Conservation (phyloP, 2,329 filamentous ascomycete species). For the Nemania diffusa region DNA sequence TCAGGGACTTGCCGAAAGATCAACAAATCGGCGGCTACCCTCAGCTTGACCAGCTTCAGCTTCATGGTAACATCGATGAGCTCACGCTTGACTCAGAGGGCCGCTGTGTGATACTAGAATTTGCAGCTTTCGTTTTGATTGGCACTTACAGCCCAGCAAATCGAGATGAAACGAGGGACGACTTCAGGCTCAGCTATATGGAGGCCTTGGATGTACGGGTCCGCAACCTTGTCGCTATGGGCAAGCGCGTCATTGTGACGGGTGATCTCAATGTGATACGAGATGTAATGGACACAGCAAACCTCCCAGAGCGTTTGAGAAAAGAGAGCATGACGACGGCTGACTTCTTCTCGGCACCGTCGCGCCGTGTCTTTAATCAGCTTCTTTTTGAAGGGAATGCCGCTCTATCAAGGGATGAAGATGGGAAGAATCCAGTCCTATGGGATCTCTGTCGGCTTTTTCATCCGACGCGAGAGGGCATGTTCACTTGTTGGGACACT, state of each 20-base stretch:
- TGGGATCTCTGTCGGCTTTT: slow-evolving; percentile 87
- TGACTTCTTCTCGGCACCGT: slow-evolving; percentile 77
- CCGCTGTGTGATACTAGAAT: slow-evolving; percentile 89
- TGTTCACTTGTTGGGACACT: slow-evolving; percentile 98
- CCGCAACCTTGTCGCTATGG: slow-evolving; percentile 81
- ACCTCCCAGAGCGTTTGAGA: slow-evolving; percentile 74
- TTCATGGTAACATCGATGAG: slow-evolving; percentile 73
- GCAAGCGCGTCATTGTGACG: slow-evolving; percentile 85
- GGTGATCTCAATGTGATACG: slow-evolving; percentile 88
- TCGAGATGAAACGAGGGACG: slow-evolving; percentile 82
- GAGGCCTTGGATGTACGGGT: slow-evolving; percentile 83
- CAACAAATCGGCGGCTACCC: slow-evolving; percentile 93
- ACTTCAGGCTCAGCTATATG: slow-evolving; percentile 84
- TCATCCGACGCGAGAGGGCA: slow-evolving; percentile 80
- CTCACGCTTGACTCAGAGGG: slow-evolving; percentile 86
- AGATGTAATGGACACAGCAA: slow-evolving; percentile 79
- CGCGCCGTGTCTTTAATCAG: slow-evolving; percentile 84
- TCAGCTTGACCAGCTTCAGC: slow-evolving; percentile 75
- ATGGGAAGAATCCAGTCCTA: slow-evolving; percentile 75
- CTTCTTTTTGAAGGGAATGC: slow-evolving; percentile 80
- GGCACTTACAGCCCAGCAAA: slow-evolving; percentile 93
- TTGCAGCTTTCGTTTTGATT: slow-evolving; percentile 92
- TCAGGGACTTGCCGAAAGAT: slow-evolving; percentile 76
- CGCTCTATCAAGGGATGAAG: slow-evolving; percentile 72
- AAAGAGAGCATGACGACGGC: slow-evolving; percentile 75